phyloP scores from a whole-genome alignment of 805 yeast species.

The Ogataea allantospora region DNA sequence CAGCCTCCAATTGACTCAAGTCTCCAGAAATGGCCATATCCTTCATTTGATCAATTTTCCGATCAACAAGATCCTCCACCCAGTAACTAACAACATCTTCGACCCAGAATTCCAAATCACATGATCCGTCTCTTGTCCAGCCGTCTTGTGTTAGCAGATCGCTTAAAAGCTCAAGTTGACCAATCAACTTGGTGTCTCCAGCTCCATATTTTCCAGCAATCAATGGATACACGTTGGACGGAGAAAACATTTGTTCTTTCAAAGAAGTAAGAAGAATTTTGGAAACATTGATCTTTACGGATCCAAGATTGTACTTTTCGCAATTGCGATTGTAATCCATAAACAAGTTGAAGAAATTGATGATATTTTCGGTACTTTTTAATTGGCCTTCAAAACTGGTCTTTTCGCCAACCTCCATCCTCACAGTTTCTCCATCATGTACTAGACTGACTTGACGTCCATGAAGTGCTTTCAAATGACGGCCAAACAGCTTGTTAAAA shows the following conservation, averaged over 20 bases:
- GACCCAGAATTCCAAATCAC: slow-evolving; percentile 36
- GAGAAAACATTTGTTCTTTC: slow-evolving; percentile 24
- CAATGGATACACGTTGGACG: slow-evolving; percentile 26
- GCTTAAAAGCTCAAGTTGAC: slow-evolving; percentile 22
- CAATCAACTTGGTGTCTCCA: slow-evolving; percentile 4
- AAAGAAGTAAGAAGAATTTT: slow-evolving; percentile 23
- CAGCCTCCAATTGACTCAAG: slow-evolving; percentile 8
- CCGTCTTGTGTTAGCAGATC: slow-evolving; percentile 23
- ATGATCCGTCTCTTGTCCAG: slow-evolving; percentile 32
- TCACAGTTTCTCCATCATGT: slow-evolving; percentile 5
- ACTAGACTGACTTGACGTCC: slow-evolving; percentile 7
- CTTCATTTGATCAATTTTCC: slow-evolving; percentile 28
- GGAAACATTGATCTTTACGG: slow-evolving; percentile 18
- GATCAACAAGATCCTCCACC: slow-evolving; percentile 26
- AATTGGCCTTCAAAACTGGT: slow-evolving; percentile 8
- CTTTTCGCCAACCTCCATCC: slow-evolving; percentile 5
- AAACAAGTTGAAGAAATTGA: slow-evolving; percentile 26
- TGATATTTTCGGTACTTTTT: slow-evolving; percentile 21
- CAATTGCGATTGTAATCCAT: slow-evolving; percentile 11
- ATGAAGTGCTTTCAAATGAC: slow-evolving; percentile 11
- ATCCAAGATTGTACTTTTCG: slow-evolving; percentile 11
- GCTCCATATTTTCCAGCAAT: slow-evolving; percentile 24
- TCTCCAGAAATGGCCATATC: slow-evolving; percentile 17
- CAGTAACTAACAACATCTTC: slow-evolving; percentile 32
- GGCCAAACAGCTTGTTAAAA: slow-evolving; percentile 23